Evolutionary conservation across 305 asterid genomes (phyloP), one percentile per base, ranked within the genome.

Genomic region (Nicotiana rustica): DNA sequence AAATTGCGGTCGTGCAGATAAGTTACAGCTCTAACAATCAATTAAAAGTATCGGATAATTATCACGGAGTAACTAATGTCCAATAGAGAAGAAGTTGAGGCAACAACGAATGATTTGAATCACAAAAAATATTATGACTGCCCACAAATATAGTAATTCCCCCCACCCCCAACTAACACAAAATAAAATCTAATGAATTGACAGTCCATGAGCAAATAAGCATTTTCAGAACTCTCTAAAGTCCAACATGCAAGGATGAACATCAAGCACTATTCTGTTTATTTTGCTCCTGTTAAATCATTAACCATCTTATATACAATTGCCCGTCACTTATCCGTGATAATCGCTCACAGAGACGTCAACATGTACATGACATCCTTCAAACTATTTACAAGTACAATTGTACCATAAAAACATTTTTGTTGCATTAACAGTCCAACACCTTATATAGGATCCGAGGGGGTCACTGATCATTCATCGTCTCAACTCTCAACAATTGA

Each of bases 1-100:
- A 66, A 66, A 66, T 2, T 66, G 66, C 49, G 55, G 36, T 52
- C 49, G 2, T 31, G 66, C 80, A 76, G 19, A 76, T 31, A 1
- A 25, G 9, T 25, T 29, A 76, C 65, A 76, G 80, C 66, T 52
- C 31, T 66, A 66, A 76, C 10, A 76, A 76, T 76, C 65, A 76
- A 15, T 1, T 29, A 52, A 10, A 55, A 29, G 80, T 2, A 9
- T 8, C 0, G 17, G 31, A 55, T 29, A 76, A 29, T 15, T 55
- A 76, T 15, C 64, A 52, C 3, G 15, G 64, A 75, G 79, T 52
- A 52, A 75, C 65, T 75, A 75, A 60, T 47, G 44, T 15, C 6
- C 0, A 4, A 25, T 41, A 49, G 79, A 52, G 29, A 49, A 47
- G 79, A 25, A 49, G 44, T 29, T 75, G 79, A 7, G 47, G 29